Evolutionary conservation across 2,329 filamentous ascomycete species (phyloP), one percentile per base, ranked within the genome.

Genomic region (Aureobasidium leucospermi): DNA sequence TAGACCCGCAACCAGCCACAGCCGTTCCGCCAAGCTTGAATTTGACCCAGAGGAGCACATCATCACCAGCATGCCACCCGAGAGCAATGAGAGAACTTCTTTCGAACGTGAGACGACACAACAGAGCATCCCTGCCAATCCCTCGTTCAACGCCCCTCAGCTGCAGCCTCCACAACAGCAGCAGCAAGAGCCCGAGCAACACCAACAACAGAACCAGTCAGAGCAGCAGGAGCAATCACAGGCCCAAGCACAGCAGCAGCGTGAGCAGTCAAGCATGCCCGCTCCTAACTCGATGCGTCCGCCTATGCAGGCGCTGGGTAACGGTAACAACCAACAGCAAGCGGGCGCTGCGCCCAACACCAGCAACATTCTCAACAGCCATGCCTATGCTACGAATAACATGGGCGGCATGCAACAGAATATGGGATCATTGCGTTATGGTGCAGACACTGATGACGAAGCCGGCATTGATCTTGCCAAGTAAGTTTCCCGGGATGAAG

Each of bases 381-480:
- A 34, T 70, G 72, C 59, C 60, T 72, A 60, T 65, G 45, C 55
- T 29, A 58, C 55, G 15, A 48, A 53, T 32, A 59, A 59, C 31
- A 46, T 53, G 58, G 46, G 46, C 9, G 55, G 55, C 9, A 58
- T 58, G 55, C 39, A 34, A 48, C 55, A 58, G 41, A 60, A 52
- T 34, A 53, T 60, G 58, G 49, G 58, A n/a, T 46, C 58, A 19
- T 23, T 60, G 5, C 47, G 58, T 11, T 73, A 74, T 55, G 71
- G 71, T 23, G 72, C 73, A 29, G 74, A 76, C 32, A 69, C 73
- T 6, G 76, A 74, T 23, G 73, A 74, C 49, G 75, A 78, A 45
- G 76, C 76, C 56, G 73, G 75, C 15, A 78, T 78, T 60, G 77
- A 79, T 69, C 69, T 79, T 47, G 75, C 74, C 47, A 79, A 78